phyloP scores from a whole-genome alignment of 208 protist genomes.

The Vickermania ingenoplastis region DNA sequence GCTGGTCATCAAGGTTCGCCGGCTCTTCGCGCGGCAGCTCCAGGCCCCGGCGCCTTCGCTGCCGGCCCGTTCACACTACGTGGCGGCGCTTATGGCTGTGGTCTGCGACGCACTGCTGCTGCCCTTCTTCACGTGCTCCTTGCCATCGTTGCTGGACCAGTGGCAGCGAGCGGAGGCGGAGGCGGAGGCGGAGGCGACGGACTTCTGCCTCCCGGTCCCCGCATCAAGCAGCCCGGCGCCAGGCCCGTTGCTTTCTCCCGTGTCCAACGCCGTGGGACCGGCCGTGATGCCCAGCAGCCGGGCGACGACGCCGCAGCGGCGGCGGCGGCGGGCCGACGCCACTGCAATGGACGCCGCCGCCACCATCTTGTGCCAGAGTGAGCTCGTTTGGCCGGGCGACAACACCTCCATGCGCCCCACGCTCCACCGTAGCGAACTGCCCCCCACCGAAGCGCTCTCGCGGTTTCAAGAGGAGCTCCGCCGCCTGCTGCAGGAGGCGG shows the following conservation, averaged over 20 bases:
- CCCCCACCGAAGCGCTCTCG: not conserved
- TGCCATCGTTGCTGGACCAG: constrained; percentile 7
- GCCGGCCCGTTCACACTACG: not conserved
- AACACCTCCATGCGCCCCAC: not conserved
- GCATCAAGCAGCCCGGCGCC: not conserved
- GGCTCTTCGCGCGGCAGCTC: not conserved
- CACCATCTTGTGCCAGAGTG: not conserved
- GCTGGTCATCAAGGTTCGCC: not conserved
- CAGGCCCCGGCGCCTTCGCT: not conserved
- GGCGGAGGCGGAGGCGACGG: not conserved
- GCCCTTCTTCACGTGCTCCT: constrained; percentile 17
- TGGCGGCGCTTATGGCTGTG: not conserved
- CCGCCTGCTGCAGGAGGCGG: not conserved
- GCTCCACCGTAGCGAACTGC: not conserved
- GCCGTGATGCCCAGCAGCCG: too few species aligned
- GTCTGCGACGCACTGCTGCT: constrained; percentile 14
- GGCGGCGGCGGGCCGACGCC: too few species aligned
- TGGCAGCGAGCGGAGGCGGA: not conserved
- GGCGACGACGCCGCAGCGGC: too few species aligned
- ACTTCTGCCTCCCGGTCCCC: not conserved
- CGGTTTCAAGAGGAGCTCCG: not conserved
- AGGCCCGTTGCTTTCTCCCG: not conserved
- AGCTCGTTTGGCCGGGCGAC: not conserved
- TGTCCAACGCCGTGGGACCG: too few species aligned
- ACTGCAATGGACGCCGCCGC: too few species aligned